Evolutionary conservation across 148 eudicot species (phyloP).

Genomic region (Rhododendron mucronatum): DNA sequence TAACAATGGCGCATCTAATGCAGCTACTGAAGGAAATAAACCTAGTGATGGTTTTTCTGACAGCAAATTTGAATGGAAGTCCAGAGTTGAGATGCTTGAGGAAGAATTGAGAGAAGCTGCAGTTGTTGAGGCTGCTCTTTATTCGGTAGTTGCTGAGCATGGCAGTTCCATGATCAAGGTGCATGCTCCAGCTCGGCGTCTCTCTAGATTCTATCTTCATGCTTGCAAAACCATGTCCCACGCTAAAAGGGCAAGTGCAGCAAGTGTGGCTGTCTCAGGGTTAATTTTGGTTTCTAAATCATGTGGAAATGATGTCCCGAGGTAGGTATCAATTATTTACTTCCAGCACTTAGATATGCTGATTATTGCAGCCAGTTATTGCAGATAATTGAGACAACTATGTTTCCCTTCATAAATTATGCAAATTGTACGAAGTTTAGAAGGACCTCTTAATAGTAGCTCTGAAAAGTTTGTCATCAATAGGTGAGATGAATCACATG

Average conservation of each 20-base stretch:
- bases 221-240: conserved; percentile 47
- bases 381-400: not conserved
- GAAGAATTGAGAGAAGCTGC: conserved; percentile 90
- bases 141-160: conserved; percentile 92
- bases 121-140: conserved; percentile 69
- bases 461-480: not conserved
- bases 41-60: conserved; percentile 31
- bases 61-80: conserved; percentile 39
- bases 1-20: conserved; percentile 26
- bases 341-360: not conserved
- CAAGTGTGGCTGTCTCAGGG: conserved; percentile 74
- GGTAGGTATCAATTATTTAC: conserved; percentile 54
- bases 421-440: not conserved
- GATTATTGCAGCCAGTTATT: not conserved
- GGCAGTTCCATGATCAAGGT: conserved; percentile 88
- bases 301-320: conserved; percentile 97
- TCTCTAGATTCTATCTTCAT: conserved; percentile 80
- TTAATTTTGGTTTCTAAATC: conserved; percentile 83
- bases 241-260: conserved; percentile 56
- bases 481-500: not conserved
- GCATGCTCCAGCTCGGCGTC: conserved; percentile 96
- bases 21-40: conserved; percentile 34
- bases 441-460: not conserved
- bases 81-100: conserved; percentile 47
- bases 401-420: not conserved